These are phyloP conservation scores for Entoloma clypeatum DNA, from an alignment of 1,284 basidiomycete genomes.

Conservation along the genomic window DNA sequence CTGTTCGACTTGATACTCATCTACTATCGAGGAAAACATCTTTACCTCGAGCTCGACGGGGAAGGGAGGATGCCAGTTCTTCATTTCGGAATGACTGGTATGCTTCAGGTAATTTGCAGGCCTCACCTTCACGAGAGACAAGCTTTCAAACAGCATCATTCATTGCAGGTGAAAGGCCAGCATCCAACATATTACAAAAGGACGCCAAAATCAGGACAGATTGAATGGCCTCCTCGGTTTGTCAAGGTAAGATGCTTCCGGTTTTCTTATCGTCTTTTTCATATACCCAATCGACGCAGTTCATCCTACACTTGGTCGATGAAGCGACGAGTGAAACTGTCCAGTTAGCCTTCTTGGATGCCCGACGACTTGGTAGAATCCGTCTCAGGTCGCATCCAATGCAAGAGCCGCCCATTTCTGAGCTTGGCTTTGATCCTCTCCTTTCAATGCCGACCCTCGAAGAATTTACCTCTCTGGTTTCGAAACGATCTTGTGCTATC, in stretches of 20 bases:
- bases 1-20: conserved; percentile 3
- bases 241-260: conserved; percentile 48
- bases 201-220: conserved; percentile 42
- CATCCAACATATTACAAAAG: conserved; percentile 63
- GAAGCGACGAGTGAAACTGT: conserved; percentile 26
- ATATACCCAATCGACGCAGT: conserved; percentile 37
- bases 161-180: conserved; percentile 58
- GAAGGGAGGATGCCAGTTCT: conserved; percentile 63
- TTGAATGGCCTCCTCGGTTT: conserved; percentile 76
- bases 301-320: conserved; percentile 53
- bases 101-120: conserved; percentile 57
- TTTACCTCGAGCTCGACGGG: conserved; percentile 70
- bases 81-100: conserved; percentile 84
- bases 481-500: conserved; percentile 65
- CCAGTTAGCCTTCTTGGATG: conserved; percentile 64
- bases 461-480: conserved; percentile 50
- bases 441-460: conserved; percentile 64
- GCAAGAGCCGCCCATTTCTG: conserved; percentile 64
- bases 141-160: neutral
- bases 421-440: conserved; percentile 77
- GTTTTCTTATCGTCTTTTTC: conserved; percentile 1
- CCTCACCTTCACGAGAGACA: conserved; percentile 9
- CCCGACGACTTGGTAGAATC: conserved; percentile 71
- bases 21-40: conserved; percentile 59
- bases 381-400: conserved; percentile 59